Percentiles rank a stretch among this genome's conserved stretches.
phyloP scores from a whole-genome alignment of 805 yeast genomes.

The Saccharomycopsis sp. region DNA sequence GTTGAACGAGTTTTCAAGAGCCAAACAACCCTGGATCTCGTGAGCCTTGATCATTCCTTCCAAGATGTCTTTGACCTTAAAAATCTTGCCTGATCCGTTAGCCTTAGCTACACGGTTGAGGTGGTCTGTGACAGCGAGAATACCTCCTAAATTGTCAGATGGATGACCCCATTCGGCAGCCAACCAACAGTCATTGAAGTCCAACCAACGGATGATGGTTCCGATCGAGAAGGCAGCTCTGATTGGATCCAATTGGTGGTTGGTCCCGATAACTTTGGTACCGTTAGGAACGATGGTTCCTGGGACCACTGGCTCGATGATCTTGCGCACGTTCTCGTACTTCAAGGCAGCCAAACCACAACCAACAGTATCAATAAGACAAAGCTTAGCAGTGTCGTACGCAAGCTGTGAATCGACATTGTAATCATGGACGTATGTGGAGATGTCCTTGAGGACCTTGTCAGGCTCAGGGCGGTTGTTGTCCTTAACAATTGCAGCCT shows the following conservation, averaged over 20 bases:
- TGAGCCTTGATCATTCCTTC: slow-evolving; percentile 58
- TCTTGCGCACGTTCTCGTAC: slow-evolving; percentile 40
- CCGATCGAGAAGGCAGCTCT: slow-evolving; percentile 55
- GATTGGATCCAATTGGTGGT: slow-evolving; percentile 45
- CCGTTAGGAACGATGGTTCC: slow-evolving; percentile 51
- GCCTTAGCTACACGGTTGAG: slow-evolving; percentile 40
- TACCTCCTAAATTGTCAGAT: slow-evolving; percentile 54
- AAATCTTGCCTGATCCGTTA: slow-evolving; percentile 34
- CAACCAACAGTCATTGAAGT: slow-evolving; percentile 58
- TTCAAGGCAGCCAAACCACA: slow-evolving; percentile 55
- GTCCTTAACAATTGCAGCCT: slow-evolving; percentile 3
- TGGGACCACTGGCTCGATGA: slow-evolving; percentile 53
- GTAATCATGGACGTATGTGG: slow-evolving; percentile 43
- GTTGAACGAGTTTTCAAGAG: slow-evolving; percentile 55
- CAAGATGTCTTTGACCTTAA: slow-evolving; percentile 44
- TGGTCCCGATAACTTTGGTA: slow-evolving; percentile 48
- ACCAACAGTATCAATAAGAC: slow-evolving; percentile 52
- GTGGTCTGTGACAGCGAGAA: slow-evolving; percentile 52
- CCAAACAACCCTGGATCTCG: slow-evolving; percentile 55
- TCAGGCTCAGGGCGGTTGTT: slow-evolving; percentile 27
- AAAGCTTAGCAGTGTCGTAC: slow-evolving; percentile 46
- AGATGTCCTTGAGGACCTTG: slow-evolving; percentile 41
- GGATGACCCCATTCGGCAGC: slow-evolving; percentile 73
- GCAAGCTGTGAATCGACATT: slow-evolving; percentile 42
- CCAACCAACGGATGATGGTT: slow-evolving; percentile 53